phyloP scores from a whole-genome alignment of 495 filamentous ascomycete genomes.

The Chaetomidium leptoderma region DNA sequence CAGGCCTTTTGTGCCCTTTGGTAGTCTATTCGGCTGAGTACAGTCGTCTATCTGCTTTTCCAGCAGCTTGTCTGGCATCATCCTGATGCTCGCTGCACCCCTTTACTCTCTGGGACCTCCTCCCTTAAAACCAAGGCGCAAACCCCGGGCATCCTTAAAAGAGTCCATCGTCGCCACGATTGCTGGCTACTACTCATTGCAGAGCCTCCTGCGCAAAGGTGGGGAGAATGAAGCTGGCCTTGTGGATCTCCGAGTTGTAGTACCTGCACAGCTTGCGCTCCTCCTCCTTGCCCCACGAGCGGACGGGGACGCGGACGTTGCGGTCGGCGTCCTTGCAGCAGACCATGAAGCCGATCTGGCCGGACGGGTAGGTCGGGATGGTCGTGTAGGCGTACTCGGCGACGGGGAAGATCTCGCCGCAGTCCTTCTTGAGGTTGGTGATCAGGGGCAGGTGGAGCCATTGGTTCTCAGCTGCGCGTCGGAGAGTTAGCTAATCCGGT shows the following conservation, averaged over 20 bases:
- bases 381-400: conserved; percentile 99
- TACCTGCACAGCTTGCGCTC: conserved; percentile 89
- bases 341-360: conserved; percentile 99
- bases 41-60: conserved; percentile 4
- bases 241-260: conserved; percentile 94
- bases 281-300: conserved; percentile 75
- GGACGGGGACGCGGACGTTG: conserved; percentile 78
- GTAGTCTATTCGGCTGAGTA: neutral
- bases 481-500: conserved; percentile 28
- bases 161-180: neutral
- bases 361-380: conserved; percentile 98
- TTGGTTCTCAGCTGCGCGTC: conserved; percentile 84
- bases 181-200: conserved; percentile 33
- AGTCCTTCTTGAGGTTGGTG: conserved; percentile 85
- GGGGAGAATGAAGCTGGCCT: conserved; percentile 87
- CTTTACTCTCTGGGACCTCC: conserved; percentile 12
- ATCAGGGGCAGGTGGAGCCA: conserved; percentile 96
- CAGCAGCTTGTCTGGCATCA: conserved; percentile 7
- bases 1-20: neutral
- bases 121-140: neutral
- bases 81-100: conserved; percentile 8
- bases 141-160: neutral
- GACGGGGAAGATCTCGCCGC: conserved; percentile 93
- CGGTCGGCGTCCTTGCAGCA: conserved; percentile 88
- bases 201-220: conserved; percentile 85